phyloP scores from a whole-genome alignment of 164 flowering plant genomes.

The Taxillus chinensis region DNA sequence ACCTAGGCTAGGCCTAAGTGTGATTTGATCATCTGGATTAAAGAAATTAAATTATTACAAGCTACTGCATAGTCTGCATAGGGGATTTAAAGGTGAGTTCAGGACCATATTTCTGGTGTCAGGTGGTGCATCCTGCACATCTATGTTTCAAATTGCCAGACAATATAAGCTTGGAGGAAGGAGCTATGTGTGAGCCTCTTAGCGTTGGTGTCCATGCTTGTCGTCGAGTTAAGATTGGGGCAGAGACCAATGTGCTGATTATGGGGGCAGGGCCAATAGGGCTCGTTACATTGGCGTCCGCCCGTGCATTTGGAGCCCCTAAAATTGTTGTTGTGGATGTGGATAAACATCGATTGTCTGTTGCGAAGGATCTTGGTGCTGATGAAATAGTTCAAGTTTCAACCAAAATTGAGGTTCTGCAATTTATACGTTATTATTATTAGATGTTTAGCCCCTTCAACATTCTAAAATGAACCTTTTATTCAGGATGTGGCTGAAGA shows the following conservation, averaged over 20 bases:
- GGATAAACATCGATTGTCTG: conserved; percentile 66
- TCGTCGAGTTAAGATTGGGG: conserved; percentile 70
- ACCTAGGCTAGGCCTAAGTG: background rate
- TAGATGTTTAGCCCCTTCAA: too few relatives aligned
- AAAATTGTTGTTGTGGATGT: conserved; percentile 74
- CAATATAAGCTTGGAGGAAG: conserved; percentile 93
- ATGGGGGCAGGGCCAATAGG: conserved; percentile 99
- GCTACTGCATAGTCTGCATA: background rate
- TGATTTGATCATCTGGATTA: background rate
- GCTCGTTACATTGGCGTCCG: conserved; percentile 72
- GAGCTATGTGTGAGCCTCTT: conserved; percentile 98
- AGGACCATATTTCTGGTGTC: conserved; percentile 5
- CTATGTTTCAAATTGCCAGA: conserved; percentile 88
- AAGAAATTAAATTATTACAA: background rate
- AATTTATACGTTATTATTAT: background rate
- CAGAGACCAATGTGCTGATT: conserved; percentile 69
- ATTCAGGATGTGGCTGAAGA: conserved; percentile 55
- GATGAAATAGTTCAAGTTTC: conserved; percentile 68
- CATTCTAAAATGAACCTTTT: background rate
- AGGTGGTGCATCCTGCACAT: conserved; percentile 91
- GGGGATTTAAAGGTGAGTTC: too few relatives aligned
- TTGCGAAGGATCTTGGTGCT: conserved; percentile 81
- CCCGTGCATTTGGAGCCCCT: conserved; percentile 88
- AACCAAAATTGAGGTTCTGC: conserved; percentile 43
- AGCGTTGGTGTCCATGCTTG: conserved; percentile 97